Base-by-base conservation (phyloP, 1,284 basidiomycete genomes). In the Melampsora americana region DNA sequence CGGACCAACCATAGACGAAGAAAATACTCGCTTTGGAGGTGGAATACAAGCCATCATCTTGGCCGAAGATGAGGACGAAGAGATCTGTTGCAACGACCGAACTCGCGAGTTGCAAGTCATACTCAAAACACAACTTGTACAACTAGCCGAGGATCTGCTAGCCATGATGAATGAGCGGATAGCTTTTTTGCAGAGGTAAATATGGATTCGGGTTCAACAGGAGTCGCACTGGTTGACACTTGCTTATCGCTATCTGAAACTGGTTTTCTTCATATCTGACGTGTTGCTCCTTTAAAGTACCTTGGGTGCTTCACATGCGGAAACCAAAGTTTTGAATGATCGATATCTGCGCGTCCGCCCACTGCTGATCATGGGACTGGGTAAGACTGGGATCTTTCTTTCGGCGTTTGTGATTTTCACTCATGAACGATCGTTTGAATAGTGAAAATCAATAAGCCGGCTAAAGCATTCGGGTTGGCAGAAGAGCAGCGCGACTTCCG, bases 361-460 rank as follows among this genome's bases (percentile, higher is more conserved):
- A 0, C 87, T 88, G 69, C 85, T 92, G 26, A 85, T 95, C 18
- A 89, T 90, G 79, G 89, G 89, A 1, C 85, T 95, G 7, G 88
- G 92, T 92, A 81, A 73, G 89, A 83, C 16, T 65, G n/a, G 26
- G 18, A 14, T 26, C n/a, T 0, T 62, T 28, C 3, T n/a, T 14
- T 20, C 16, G 7, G 44, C 12, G 12, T 46, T 18, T 16, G 16
- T 32, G 53, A 69, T 18, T 77, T 62, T 53, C 46, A 56, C 66
- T 35, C 26, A 35, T 32, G 28, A 12, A 39, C 5, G n/a, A 32
- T 9, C 28, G 14, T 70, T 42, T 32, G 16, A 23, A 56, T 1
- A 78, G 81, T 84, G 12, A 67, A 78, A 5, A 78, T 83, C 35
- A 82, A 81, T 20, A 79, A 83, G 16, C 77, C 80, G 11, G 80